Evolutionary conservation across 2,329 filamentous ascomycete genomes (phyloP), one percentile per base, ranked within the genome.

Genomic region (Whalleya microplaca): DNA sequence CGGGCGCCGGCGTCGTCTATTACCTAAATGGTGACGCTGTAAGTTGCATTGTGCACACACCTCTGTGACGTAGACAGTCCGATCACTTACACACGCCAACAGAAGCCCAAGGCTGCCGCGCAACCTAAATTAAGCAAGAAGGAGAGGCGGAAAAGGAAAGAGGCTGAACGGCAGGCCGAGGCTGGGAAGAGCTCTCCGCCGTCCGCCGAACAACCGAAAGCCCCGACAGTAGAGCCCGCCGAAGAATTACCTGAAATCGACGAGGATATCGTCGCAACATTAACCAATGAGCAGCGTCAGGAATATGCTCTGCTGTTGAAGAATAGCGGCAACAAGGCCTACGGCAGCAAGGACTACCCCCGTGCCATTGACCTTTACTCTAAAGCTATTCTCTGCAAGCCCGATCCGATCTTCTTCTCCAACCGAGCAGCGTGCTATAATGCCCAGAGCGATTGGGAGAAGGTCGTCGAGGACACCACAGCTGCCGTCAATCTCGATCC

Each of bases 391-490:
- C 80, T 98, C 49, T 98, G 95, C 88, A 96, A 95, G 79, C 89
- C 93, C 55, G 95, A 99, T 71, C 92, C 95, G 29, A 93, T 99
- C 73, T 99, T 95, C 83, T 99, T 96, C 84, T 98, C 95, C 63
- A 99, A 99, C 83, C 90, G 95, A 68, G 95, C 95, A 55, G 95
- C 95, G 52, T 99, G 95, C 83, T 96, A 92, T 80, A 98, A 96
- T 73, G 92, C 95, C 64, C 86, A 95, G 72, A 87, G 86, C 64
- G 84, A 96, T 69, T 99, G 94, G 92, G 89, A 96, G 48, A 94
- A 95, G 80, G 95, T 98, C 55, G 90, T 99, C 61, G 94, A 96
- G 70, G 95, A 99, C 73, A 98, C 95, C 54, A 97, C 91, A 29
- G 94, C 95, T 51, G 95, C 95, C 63, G 88, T 99, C 77, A 89